phyloP scores from a whole-genome alignment of 176 grass and related monocot species.

The Ananas comosus region DNA sequence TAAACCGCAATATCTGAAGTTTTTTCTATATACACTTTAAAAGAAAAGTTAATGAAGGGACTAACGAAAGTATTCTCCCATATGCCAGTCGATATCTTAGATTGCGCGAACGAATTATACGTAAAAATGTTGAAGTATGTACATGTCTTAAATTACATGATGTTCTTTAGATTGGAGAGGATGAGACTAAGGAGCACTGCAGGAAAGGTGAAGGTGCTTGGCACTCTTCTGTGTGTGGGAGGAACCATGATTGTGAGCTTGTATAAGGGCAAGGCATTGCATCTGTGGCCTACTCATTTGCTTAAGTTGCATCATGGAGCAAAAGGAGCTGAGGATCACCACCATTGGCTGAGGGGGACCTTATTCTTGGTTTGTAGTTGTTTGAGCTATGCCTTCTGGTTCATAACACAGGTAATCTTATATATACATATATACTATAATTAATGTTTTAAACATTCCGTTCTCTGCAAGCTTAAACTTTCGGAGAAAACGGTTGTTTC shows the following conservation, averaged over 20 bases:
- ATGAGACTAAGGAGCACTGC: slow-evolving; percentile 1
- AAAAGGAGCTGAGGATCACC: background rate
- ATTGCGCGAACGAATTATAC: background rate
- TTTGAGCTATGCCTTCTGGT: slow-evolving; percentile 37
- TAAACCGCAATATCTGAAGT: too few relatives aligned
- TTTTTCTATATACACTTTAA: too few relatives aligned
- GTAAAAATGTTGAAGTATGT: background rate
- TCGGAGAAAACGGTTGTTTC: background rate
- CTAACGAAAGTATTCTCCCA: too few relatives aligned
- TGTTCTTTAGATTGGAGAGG: slow-evolving; percentile 29
- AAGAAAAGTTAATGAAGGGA: too few relatives aligned
- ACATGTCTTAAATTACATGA: too few relatives aligned
- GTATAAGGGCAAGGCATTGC: slow-evolving; percentile 20
- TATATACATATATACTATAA: too few relatives aligned
- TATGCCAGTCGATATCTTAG: too few relatives aligned
- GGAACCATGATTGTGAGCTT: slow-evolving; percentile 44
- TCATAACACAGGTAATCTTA: slow-evolving; percentile 23
- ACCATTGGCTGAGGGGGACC: slow-evolving; percentile 19
- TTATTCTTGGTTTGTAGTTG: slow-evolving; percentile 28
- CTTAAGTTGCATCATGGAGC: background rate
- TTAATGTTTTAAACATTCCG: too few relatives aligned
- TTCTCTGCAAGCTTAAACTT: too few relatives aligned
- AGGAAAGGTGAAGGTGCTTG: slow-evolving; percentile 27
- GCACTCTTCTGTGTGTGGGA: slow-evolving; percentile 25
- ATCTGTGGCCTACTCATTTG: slow-evolving; percentile 22